phyloP scores from a whole-genome alignment of 176 grass and related monocot species.

The Miscanthus lutarioriparius region DNA sequence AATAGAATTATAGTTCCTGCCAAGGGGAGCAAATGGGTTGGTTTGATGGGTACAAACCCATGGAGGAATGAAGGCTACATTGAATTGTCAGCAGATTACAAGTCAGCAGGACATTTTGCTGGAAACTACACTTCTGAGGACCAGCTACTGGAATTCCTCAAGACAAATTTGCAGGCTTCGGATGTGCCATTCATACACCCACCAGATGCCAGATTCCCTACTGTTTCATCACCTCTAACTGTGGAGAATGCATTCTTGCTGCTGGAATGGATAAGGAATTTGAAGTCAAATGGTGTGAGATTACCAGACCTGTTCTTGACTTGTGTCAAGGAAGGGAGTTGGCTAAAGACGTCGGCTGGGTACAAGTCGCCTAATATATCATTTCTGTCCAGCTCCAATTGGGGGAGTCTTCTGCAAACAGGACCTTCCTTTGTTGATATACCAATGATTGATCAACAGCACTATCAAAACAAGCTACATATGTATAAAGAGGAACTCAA shows the following conservation, averaged over 20 bases:
- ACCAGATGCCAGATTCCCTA: slow-evolving; percentile 46
- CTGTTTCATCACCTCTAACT: slow-evolving; percentile 46
- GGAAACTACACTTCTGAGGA: slow-evolving; percentile 25
- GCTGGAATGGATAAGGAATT: slow-evolving; percentile 60
- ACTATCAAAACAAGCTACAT: no score
- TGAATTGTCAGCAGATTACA: no score
- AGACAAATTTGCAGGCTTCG: slow-evolving; percentile 16
- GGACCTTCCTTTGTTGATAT: no score
- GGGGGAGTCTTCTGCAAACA: slow-evolving; percentile 31
- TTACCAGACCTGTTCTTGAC: slow-evolving; percentile 44
- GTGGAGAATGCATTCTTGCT: slow-evolving; percentile 67
- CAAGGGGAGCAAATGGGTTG: background rate
- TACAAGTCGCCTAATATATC: slow-evolving; percentile 61
- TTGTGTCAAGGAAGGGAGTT: slow-evolving; percentile 53
- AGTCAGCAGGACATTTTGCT: no score
- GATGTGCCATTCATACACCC: slow-evolving; percentile 67
- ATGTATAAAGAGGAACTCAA: no score
- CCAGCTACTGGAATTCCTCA: slow-evolving; percentile 44
- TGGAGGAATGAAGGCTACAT: no score
- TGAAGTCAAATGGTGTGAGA: background rate
- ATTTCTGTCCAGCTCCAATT: slow-evolving; percentile 48
- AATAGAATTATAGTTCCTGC: no score
- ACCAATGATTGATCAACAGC: no score
- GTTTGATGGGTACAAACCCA: no score
- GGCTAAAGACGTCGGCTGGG: slow-evolving; percentile 66